Conservation (phyloP, 306 rosid species). For the Alnus rubra region DNA sequence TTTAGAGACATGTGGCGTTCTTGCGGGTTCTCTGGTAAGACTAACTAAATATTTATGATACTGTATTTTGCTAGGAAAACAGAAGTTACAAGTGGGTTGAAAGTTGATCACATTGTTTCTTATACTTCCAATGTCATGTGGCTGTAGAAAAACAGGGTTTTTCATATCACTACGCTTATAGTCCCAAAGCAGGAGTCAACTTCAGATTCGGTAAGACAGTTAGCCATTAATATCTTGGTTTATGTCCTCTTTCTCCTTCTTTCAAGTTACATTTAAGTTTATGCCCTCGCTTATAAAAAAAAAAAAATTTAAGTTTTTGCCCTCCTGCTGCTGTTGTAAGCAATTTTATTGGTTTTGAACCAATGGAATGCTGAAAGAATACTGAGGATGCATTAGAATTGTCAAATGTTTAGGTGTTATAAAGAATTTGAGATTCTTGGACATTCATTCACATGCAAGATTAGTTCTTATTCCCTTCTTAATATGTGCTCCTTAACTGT, state of each 20-base stretch:
- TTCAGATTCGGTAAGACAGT: constrained; percentile 84
- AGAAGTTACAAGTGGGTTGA: constrained; percentile 5
- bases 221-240: constrained; percentile 13
- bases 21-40: constrained; percentile 95
- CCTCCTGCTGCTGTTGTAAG: background rate
- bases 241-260: background rate
- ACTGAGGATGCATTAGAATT: constrained; percentile 16
- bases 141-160: constrained; percentile 91
- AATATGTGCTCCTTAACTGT: background rate
- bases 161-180: constrained; percentile 87
- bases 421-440: constrained; percentile 17
- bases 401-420: background rate
- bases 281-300: background rate
- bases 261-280: constrained; percentile 13
- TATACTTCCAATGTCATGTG: constrained; percentile 35
- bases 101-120: constrained; percentile 33
- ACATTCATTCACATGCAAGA: constrained; percentile 10
- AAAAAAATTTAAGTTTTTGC: too few species aligned
- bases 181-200: constrained; percentile 98
- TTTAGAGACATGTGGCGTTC: constrained; percentile 93
- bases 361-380: constrained; percentile 6
- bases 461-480: constrained; percentile 2
- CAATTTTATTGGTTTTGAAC: constrained; percentile 8
- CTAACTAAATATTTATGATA: constrained; percentile 14
- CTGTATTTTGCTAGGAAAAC: constrained; percentile 24